phyloP scores from a whole-genome alignment of 2,329 filamentous ascomycete species.

The Trichophaea hybrida region DNA sequence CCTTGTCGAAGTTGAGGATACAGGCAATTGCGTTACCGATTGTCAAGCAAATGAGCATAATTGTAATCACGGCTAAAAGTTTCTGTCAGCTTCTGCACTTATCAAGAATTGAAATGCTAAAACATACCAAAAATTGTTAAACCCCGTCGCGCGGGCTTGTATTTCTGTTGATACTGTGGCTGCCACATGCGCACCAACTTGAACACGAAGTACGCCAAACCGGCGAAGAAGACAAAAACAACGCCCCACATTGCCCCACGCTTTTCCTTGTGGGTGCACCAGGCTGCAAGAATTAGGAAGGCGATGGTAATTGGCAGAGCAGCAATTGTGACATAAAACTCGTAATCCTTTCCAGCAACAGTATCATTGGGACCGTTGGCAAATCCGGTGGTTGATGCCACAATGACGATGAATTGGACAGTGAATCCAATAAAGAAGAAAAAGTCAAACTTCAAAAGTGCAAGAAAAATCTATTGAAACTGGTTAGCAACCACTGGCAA shows the following conservation, averaged over 20 bases:
- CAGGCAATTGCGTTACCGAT: constrained; percentile 78
- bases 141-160: constrained; percentile 65
- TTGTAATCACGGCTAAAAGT: constrained; percentile 60
- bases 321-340: constrained; percentile 74
- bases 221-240: constrained; percentile 77
- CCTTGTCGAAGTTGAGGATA: constrained; percentile 78
- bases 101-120: neutral
- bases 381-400: constrained; percentile 44
- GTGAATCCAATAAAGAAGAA: constrained; percentile 99
- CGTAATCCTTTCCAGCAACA: constrained; percentile 38
- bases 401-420: constrained; percentile 91
- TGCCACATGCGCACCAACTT: constrained; percentile 95
- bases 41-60: constrained; percentile 73
- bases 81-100: neutral
- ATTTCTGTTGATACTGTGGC: constrained; percentile 43
- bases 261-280: constrained; percentile 72
- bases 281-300: constrained; percentile 73
- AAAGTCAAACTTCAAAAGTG: constrained; percentile 95
- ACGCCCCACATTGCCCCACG: constrained; percentile 60
- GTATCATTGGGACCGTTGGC: neutral
- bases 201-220: constrained; percentile 90
- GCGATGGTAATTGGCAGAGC: constrained; percentile 83
- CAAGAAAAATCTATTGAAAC: constrained; percentile 71
- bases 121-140: constrained; percentile 59
- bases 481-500: constrained; percentile 5